Evolutionary conservation across 345 rosid species (phyloP).

Genomic region (Moringa oleifera): DNA sequence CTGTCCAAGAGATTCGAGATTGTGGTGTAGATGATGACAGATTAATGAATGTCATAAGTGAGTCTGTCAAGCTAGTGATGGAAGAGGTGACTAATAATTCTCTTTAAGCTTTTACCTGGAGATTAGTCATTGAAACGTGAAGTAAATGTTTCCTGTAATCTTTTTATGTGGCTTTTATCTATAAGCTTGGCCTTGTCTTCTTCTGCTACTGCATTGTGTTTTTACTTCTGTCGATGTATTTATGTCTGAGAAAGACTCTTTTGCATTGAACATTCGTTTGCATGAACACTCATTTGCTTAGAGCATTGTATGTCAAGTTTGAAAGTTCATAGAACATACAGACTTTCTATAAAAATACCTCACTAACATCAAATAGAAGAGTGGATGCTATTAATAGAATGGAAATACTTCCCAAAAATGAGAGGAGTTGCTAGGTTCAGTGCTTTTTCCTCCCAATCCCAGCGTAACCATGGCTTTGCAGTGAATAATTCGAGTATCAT

Average conservation of each 20-base stretch:
- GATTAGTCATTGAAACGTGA: not conserved
- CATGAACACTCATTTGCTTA: no score
- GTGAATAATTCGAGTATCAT: not conserved
- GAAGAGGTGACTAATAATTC: slow-evolving; percentile 49
- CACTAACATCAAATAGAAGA: no score
- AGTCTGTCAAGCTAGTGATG: slow-evolving; percentile 89
- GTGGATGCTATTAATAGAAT: not conserved
- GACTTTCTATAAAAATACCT: no score
- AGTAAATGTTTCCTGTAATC: not conserved
- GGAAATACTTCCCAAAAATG: no score
- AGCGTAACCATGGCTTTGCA: not conserved
- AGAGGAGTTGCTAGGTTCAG: no score
- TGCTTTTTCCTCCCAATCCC: no score
- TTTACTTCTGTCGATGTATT: not conserved
- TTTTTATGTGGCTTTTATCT: not conserved
- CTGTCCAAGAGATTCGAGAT: slow-evolving; percentile 97
- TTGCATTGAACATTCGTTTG: no score
- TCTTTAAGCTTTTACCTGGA: not conserved
- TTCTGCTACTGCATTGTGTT: not conserved
- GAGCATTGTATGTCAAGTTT: not conserved
- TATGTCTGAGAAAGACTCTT: not conserved
- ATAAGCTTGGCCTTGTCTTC: not conserved
- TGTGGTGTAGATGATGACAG: slow-evolving; percentile 93
- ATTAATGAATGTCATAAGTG: slow-evolving; percentile 79
- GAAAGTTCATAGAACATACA: not conserved